These are phyloP conservation scores for Aegilops speltoides DNA, from an alignment of 176 grass and related monocot species.

Conservation along the genomic window DNA sequence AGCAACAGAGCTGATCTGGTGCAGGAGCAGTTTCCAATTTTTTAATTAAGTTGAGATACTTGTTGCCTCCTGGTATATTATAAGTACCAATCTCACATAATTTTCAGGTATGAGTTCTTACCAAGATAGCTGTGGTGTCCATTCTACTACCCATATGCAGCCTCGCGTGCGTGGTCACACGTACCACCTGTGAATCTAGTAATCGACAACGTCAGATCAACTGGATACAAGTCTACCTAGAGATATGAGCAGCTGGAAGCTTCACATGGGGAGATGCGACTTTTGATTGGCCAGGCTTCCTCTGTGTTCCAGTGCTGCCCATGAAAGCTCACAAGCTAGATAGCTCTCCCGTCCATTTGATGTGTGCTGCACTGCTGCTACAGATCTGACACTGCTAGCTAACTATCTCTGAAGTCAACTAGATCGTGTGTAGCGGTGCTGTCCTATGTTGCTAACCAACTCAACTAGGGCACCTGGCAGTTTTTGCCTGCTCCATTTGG, in stretches of 20 bases:
- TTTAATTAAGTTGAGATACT: background rate
- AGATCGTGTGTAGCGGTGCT: background rate
- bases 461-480: background rate
- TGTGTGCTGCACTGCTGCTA: too few species aligned
- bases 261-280: constrained; percentile 11
- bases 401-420: background rate
- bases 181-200: background rate
- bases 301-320: background rate
- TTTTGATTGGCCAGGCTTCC: background rate
- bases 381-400: background rate
- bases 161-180: too few species aligned
- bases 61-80: background rate
- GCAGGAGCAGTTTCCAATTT: background rate
- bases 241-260: background rate
- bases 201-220: background rate
- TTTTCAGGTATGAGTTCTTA: background rate
- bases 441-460: too few species aligned
- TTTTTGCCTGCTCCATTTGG: background rate
- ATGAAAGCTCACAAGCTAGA: too few species aligned
- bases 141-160: too few species aligned
- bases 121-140: too few species aligned
- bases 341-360: too few species aligned
- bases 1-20: background rate
- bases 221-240: too few species aligned
- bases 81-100: background rate